Evolutionary conservation across 2,329 filamentous ascomycete species (phyloP).

Genomic region (Aspergillus fumigatiaffinis): DNA sequence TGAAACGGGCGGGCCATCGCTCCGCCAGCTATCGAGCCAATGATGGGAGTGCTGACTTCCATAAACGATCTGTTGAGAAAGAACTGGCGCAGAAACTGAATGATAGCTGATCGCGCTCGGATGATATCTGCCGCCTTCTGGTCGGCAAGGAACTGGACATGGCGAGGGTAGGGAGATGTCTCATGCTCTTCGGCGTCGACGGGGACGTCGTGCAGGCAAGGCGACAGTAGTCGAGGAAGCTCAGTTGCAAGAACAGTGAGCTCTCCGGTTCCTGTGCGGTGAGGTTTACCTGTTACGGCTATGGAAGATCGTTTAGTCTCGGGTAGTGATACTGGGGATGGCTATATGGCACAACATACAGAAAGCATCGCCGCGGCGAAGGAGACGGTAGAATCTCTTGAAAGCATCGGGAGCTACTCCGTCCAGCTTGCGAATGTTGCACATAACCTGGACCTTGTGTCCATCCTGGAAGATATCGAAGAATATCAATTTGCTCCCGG

Average conservation of each 20-base stretch:
- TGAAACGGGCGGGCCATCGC: conserved; percentile 83
- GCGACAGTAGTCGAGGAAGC: conserved; percentile 69
- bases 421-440: conserved; percentile 55
- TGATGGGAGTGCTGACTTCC: conserved; percentile 87
- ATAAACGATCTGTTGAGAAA: conserved; percentile 70
- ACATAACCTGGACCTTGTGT: conserved; percentile 69
- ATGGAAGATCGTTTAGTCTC: conserved; percentile 14
- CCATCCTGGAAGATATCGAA: conserved; percentile 74
- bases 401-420: conserved; percentile 43
- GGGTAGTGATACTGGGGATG: conserved; percentile 5
- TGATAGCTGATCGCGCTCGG: conserved; percentile 68
- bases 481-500: conserved; percentile 78
- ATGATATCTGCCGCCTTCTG: conserved; percentile 64
- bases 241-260: conserved; percentile 66
- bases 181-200: conserved; percentile 66
- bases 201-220: conserved; percentile 76
- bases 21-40: conserved; percentile 78
- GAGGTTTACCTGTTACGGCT: conserved; percentile 68
- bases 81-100: conserved; percentile 69
- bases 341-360: conserved; percentile 52
- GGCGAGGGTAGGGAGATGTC: conserved; percentile 69
- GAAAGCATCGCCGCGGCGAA: conserved; percentile 79
- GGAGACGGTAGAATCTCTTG: conserved; percentile 60
- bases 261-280: conserved; percentile 68
- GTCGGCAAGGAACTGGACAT: conserved; percentile 83